Evolutionary conservation across 768 basidiomycete genomes (phyloP), one percentile per base, ranked within the genome.

Genomic region (Xerocomus potaroensis): DNA sequence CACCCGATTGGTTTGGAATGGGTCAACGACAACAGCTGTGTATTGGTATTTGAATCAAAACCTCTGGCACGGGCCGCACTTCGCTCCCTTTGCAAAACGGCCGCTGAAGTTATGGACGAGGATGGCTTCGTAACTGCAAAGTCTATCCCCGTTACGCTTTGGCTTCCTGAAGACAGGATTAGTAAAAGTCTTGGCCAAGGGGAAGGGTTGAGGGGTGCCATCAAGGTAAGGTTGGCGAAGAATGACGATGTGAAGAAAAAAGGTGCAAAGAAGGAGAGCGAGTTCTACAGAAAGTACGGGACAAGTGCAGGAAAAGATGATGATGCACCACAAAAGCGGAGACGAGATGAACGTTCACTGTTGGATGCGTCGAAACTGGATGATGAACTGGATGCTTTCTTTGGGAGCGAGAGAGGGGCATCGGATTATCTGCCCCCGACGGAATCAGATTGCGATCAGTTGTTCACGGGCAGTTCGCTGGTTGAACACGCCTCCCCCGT

Each of bases 1-100:
- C 72, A 77, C 16, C 89, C 89, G 0, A 74, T 88, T 51, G 89
- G 77, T 8, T 69, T 92, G 8, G 90, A 92, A 68, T 92, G 90
- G 90, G 76, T 92, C 16, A 81, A 90, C 62, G 90, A 92, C 67
- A 83, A 71, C 19, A 89, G 85, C 21, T 91, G 87, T 55, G 76
- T 92, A 4, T 70, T 91, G 41, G 84, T 92, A 34, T 92, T 89
- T 60, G 66, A 75, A 24, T 74, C 78, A 31, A 78, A 73, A 41
- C 50, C 67, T 30, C 64, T 72, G 11, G 87, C 87, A 11, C 73
- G 76, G 21, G 55, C 67, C 1, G 83, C 78, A 2, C 73, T 76
- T 53, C 65, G 69, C 10, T 59, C 58, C 18, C 72, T 89, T 15
- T 74, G 74, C 54, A 83, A 82, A 61, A 66, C 73, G 14, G 51